Evolutionary conservation across 768 basidiomycete genomes (phyloP).

Genomic region (Tremella mesenterica): DNA sequence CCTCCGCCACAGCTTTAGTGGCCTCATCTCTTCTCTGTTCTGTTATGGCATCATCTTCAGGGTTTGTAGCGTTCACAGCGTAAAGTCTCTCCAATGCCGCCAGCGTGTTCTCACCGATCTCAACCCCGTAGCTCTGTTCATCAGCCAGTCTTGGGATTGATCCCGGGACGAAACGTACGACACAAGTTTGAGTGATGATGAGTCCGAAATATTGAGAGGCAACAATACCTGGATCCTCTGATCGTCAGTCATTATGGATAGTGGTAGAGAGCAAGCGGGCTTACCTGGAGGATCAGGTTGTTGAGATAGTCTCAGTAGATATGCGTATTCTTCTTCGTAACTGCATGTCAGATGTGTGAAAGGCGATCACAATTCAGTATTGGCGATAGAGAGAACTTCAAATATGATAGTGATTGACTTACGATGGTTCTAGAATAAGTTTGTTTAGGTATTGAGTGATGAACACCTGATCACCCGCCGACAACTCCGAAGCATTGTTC

Average conservation of each 20-base stretch:
- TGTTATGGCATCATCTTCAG: background rate
- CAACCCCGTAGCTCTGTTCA: constrained; percentile 25
- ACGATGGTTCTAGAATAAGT: constrained; percentile 14
- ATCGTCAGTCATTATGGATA: constrained; percentile 3
- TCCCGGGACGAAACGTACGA: background rate
- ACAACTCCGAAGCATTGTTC: constrained; percentile 10
- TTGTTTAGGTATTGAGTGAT: constrained; percentile 2
- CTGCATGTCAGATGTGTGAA: background rate
- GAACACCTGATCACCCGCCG: background rate
- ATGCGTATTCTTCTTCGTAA: constrained; percentile 3
- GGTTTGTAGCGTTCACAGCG: constrained; percentile 18
- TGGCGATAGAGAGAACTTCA: no score
- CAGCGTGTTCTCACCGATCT: constrained; percentile 12
- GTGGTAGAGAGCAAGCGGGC: background rate
- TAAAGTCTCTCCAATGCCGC: constrained; percentile 13
- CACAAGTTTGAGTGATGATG: constrained; percentile 10
- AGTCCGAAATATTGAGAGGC: constrained; percentile 28
- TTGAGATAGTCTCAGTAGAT: background rate
- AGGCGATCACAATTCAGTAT: no score
- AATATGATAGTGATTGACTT: background rate
- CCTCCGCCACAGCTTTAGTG: constrained; percentile 4
- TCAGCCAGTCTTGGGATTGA: background rate
- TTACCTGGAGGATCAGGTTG: background rate
- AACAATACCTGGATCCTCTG: constrained; percentile 12
- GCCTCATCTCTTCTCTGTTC: constrained; percentile 6